phyloP scores from a whole-genome alignment of 2,329 filamentous ascomycete species.

The Alternaria burnsii region DNA sequence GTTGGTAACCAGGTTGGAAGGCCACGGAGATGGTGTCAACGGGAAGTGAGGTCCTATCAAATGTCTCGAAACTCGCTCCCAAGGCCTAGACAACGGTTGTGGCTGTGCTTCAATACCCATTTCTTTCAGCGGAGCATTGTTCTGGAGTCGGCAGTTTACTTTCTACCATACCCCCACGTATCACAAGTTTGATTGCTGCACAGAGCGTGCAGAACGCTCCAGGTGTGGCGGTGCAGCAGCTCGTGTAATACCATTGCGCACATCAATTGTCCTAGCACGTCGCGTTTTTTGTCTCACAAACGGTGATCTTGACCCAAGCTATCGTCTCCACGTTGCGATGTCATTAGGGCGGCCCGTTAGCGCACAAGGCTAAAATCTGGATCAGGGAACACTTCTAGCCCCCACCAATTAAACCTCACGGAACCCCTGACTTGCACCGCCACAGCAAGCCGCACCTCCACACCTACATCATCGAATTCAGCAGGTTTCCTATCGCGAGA shows the following conservation, averaged over 20 bases:
- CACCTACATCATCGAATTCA: conserved; percentile 9
- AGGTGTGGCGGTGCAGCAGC: conserved; percentile 6
- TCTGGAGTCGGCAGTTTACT: conserved; percentile 6
- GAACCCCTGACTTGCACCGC: conserved; percentile 5
- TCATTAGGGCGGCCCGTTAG: conserved; percentile 3
- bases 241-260: neutral
- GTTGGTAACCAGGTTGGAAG: conserved; percentile 78
- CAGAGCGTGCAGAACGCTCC: neutral
- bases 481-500: conserved; percentile 9
- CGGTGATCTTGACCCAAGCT: neutral
- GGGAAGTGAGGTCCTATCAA: conserved; percentile 27
- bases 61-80: neutral
- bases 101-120: conserved; percentile 6
- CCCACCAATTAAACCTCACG: conserved; percentile 1
- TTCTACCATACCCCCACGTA: conserved; percentile 5
- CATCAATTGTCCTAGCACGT: neutral
- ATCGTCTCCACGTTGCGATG: conserved; percentile 3
- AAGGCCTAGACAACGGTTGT: conserved; percentile 2
- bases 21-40: conserved; percentile 34
- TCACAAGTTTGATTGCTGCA: neutral
- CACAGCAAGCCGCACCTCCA: conserved; percentile 7
- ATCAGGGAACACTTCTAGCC: neutral
- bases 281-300: neutral
- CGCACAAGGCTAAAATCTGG: neutral
- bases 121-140: conserved; percentile 7